Evolutionary conservation across 148 eudicot genomes (phyloP).

Genomic region (Camellia japonica): DNA sequence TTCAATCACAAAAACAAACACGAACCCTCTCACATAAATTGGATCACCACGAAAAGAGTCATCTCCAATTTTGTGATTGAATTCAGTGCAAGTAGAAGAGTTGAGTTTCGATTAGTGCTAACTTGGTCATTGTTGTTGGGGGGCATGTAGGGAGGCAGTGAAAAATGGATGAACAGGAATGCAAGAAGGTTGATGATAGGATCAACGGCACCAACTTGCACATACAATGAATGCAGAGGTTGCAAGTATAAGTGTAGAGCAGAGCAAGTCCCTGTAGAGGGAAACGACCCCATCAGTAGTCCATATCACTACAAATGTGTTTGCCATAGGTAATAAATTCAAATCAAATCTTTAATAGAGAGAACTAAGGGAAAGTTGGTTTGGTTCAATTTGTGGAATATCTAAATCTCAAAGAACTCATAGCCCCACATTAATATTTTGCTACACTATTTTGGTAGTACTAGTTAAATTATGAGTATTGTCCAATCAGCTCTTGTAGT

Average conservation of each 20-base stretch:
- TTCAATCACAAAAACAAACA: too few relatives aligned
- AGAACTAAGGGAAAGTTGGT: too few relatives aligned
- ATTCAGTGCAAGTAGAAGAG: too few relatives aligned
- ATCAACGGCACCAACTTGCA: constrained; percentile 84
- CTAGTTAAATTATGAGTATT: too few relatives aligned
- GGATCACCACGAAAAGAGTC: too few relatives aligned
- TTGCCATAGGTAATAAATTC: constrained; percentile 48
- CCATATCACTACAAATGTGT: constrained; percentile 86
- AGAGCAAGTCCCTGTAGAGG: constrained; percentile 92
- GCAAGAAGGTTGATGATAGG: constrained; percentile 67
- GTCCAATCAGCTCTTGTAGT: too few relatives aligned
- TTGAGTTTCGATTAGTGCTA: background rate
- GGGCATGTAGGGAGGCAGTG: constrained; percentile 14
- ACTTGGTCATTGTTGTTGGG: background rate
- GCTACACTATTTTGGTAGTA: too few relatives aligned
- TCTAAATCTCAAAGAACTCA: too few relatives aligned
- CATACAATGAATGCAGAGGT: constrained; percentile 90
- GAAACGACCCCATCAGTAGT: constrained; percentile 86
- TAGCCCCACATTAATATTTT: too few relatives aligned
- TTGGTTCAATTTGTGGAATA: too few relatives aligned
- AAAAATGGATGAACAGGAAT: constrained; percentile 18
- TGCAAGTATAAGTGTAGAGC: constrained; percentile 87
- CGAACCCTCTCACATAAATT: too few relatives aligned
- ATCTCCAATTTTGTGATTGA: too few relatives aligned
- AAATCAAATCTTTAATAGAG: background rate